A percentile compares a stretch with the other conserved stretches of the same genome.
Conservation (phyloP, 1,139 yeast species). For the Candida pseudoviswanathii region DNA sequence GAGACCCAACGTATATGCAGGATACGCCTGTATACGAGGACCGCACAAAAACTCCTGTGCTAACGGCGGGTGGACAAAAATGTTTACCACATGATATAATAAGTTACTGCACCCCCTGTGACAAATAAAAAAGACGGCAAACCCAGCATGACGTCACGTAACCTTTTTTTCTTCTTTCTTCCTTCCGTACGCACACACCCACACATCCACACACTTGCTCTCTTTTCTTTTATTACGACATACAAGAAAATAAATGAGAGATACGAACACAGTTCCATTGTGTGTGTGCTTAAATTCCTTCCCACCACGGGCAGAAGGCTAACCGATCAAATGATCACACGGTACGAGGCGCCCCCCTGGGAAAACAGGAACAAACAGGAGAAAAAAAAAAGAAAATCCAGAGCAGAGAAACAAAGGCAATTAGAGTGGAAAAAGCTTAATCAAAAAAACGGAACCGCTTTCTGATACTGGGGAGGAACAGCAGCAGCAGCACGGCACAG, state of each 20-base stretch:
- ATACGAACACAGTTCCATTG: background rate
- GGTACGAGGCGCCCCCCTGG: too few species aligned
- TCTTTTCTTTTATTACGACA: background rate
- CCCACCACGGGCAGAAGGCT: too few species aligned
- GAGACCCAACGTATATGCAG: conserved; percentile 1
- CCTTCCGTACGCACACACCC: background rate
- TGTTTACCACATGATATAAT: background rate
- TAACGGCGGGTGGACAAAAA: background rate
- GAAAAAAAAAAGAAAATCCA: too few species aligned
- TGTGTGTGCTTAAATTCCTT: too few species aligned
- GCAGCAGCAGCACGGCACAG: background rate
- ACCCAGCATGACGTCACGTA: background rate
- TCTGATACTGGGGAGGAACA: background rate
- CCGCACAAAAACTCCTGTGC: background rate
- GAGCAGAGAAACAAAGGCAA: too few species aligned
- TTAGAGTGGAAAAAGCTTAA: too few species aligned
- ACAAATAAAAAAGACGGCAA: background rate
- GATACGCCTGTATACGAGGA: conserved; percentile 2
- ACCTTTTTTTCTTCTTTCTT: background rate
- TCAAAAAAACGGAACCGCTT: too few species aligned
- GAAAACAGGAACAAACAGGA: too few species aligned
- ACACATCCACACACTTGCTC: background rate
- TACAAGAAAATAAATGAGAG: background rate
- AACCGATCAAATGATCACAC: too few species aligned
- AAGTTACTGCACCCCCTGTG: background rate